These are phyloP conservation scores for Populus alba DNA, from an alignment of 345 rosid genomes.

Conservation along the genomic window DNA sequence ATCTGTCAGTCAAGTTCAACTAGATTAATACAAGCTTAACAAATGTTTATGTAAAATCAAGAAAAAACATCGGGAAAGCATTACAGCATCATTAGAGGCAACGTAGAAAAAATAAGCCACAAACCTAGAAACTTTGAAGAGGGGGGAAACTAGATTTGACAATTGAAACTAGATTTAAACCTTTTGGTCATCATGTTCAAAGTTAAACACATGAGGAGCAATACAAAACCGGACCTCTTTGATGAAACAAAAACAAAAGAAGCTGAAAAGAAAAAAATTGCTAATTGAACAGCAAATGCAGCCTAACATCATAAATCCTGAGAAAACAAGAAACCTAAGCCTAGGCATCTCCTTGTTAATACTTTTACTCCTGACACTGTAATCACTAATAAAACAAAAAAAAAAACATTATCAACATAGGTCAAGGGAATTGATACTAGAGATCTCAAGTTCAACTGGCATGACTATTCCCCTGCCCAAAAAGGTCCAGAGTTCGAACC, in stretches of 20 bases:
- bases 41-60: neutral
- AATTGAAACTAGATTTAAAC: neutral
- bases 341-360: neutral
- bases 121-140: neutral
- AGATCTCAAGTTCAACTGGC: no score
- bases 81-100: neutral
- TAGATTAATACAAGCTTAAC: slow-evolving; percentile 4
- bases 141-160: neutral
- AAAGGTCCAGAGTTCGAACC: no score
- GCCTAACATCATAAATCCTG: neutral
- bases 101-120: no score
- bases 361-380: neutral
- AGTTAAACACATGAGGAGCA: neutral
- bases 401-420: neutral
- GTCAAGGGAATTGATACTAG: neutral
- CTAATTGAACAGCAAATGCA: neutral
- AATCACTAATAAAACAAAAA: neutral
- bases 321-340: neutral
- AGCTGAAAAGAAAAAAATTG: neutral
- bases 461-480: no score
- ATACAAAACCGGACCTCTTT: neutral
- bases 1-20: slow-evolving; percentile 29
- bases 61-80: neutral
- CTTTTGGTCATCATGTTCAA: neutral
- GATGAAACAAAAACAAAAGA: neutral